Evolutionary conservation across 352 stramenopile species (phyloP).

Genomic region (Phytophthora sansomeana): DNA sequence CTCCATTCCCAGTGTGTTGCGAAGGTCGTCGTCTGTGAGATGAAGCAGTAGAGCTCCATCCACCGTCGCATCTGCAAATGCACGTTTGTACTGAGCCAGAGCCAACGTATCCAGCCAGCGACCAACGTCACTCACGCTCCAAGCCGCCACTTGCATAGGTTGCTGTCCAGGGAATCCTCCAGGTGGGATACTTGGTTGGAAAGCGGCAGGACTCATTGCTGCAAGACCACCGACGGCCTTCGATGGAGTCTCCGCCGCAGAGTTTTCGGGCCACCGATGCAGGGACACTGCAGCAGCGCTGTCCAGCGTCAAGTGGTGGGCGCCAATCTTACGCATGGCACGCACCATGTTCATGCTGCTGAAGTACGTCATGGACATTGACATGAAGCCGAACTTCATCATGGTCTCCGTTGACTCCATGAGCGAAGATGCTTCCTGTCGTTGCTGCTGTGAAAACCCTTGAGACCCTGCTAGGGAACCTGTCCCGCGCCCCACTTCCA

Average conservation of each 20-base stretch:
- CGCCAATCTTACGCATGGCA: conserved; percentile 95
- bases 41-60: conserved; percentile 92
- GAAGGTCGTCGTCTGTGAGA: conserved; percentile 92
- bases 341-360: conserved; percentile 97
- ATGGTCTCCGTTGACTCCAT: conserved; percentile 97
- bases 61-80: conserved; percentile 89
- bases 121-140: conserved; percentile 90
- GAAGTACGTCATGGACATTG: conserved; percentile 98
- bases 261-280: conserved; percentile 68
- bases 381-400: conserved; percentile 99
- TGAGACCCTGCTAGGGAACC: conserved; percentile 8
- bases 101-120: conserved; percentile 92
- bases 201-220: conserved; percentile 27
- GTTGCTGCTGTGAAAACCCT: conserved; percentile 81
- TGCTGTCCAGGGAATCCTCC: conserved; percentile 74
- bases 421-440: conserved; percentile 89
- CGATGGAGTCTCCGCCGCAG: conserved; percentile 18
- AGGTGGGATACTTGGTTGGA: conserved; percentile 55
- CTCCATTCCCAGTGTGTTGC: conserved; percentile 95
- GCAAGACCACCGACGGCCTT: background rate
- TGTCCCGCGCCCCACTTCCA: conserved; percentile 4
- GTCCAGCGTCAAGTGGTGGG: conserved; percentile 92
- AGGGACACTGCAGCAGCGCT: conserved; percentile 71
- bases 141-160: conserved; percentile 71
- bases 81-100: conserved; percentile 90